Evolutionary conservation across 2,329 filamentous ascomycete genomes (phyloP), one percentile per base, ranked within the genome.

Genomic region (Colletotrichum sojae): DNA sequence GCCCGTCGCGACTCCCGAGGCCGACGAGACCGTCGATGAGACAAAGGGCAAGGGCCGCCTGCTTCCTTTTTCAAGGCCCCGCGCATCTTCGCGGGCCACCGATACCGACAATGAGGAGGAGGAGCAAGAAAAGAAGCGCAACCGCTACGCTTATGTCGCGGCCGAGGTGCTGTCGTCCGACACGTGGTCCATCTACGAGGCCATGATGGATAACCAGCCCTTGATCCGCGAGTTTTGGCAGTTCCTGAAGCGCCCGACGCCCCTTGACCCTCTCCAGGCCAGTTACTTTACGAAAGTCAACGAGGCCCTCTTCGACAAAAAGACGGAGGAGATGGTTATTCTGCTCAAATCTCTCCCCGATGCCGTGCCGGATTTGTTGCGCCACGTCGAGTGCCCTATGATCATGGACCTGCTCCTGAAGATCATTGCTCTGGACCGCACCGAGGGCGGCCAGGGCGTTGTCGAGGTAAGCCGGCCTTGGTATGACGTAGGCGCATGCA

Each of bases 241-340:
- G 55, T 99, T 98, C 79, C 82, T 99, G 74, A 92, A 92, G 78
- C 89, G 91, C 63, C 89, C 93, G n/a, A 88, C 94, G 12, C 94
- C 95, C 3, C 88, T 99, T 63, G 95, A 98, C 78, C 93, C 95
- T 45, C 87, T 98, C 6, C 95, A 98, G 81, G 95, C 96, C 18
- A 95, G 95, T 76, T 99, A 99, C 79, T 99, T 99, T 79, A 98
- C 95, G 63, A 99, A 98, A 79, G 95, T 99, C 77, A 98, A 98
- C 80, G 96, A 99, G 83, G 93, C 94, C n/a, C 84, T 99, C 20
- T 92, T 99, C 64, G 96, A 98, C 79, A 97, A 96, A 83, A 98
- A 98, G 87, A 98, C 97, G 6, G 94, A 97, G 76, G 95, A 98
- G 72, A 99, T 98, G 95, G 86, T 98, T 73, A 90, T 91, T 18